Conservation (phyloP, 768 basidiomycete species). For the Naganishia onofrii region DNA sequence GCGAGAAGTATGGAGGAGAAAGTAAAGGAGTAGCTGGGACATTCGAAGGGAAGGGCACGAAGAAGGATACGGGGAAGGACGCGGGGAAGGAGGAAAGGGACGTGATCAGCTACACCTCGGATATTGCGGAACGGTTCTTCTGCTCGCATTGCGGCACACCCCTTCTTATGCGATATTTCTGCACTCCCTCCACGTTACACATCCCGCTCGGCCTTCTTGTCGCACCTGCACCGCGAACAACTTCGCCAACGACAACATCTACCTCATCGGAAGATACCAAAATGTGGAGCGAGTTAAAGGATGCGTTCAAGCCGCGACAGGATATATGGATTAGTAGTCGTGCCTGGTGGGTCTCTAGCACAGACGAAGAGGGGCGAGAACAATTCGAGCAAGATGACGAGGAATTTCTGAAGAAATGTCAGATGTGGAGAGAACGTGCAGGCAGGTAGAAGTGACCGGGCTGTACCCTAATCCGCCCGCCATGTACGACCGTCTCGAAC, state of each 20-base stretch:
- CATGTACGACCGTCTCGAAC: too few species aligned
- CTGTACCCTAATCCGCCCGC: too few species aligned
- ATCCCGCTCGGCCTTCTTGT: conserved; percentile 8
- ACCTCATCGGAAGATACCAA: background rate
- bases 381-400: conserved; percentile 1
- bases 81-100: background rate
- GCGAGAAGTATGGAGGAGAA: background rate
- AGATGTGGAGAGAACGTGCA: conserved; percentile 16
- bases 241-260: too few species aligned
- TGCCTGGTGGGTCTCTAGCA: conserved; percentile 3
- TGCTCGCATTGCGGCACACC: conserved; percentile 4
- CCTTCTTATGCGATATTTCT: conserved; percentile 6
- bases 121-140: conserved; percentile 8
- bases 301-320: conserved; percentile 3
- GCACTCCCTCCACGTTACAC: conserved; percentile 9
- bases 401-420: conserved; percentile 1
- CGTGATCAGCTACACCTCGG: background rate
- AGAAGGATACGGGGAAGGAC: too few species aligned
- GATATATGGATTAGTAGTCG: conserved; percentile 9
- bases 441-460: too few species aligned
- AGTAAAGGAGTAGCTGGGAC: background rate
- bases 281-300: background rate
- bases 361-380: background rate
- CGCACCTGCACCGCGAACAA: background rate
- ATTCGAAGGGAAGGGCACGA: too few species aligned